Base-by-base conservation (phyloP, 805 yeast species). In the Yarrowia sp. region DNA sequence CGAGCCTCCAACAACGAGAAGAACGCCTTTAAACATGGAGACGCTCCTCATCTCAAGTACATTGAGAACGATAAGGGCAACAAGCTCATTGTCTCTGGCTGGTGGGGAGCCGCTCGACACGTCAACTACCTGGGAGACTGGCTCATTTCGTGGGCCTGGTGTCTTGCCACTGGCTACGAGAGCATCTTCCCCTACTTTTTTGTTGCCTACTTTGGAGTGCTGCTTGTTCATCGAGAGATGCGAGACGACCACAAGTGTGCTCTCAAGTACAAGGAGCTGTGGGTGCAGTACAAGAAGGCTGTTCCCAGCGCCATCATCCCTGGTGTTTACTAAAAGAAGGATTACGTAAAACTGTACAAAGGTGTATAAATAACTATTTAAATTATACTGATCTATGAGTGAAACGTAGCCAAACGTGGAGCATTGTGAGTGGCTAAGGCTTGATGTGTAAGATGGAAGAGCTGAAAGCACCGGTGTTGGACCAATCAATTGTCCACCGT, bases 81-180 rank as follows among this genome's bases (percentile, higher is more conserved):
- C 33, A 90, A 86, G 74, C 83, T 95, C 71, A 79, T 95, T 53
- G 85, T 87, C 67, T 95, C 92, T 74, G 97, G 98, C 2, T 95
- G 98, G 99, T 95, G 99, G 99, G 90, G 89, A 1, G 77, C 82
- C 19, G 87, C 97, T 8, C 97, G 96, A 72, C 99, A 95, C 77
- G 92, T 91, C 75, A 95, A 95, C 76, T 95, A 95, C 78, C 84
- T 93, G 69, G 99, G 99, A 50, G 99, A 95, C 79, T 92, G 97
- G 93, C 76, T 95, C 49, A 87, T 92, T 74, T 91, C 97, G 0
- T 82, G 90, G 81, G 86, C 96, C 53, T 94, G 97, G 97, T 92
- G 97, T 77, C 81, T 95, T 70, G 88, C 97, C 10, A 91, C 98
- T 1, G 97, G 97, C 12, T 85, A 87, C 72, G 82, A 81, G 69